These are phyloP conservation scores for Yamadazyma diospyri DNA, from an alignment of 1,139 yeast species.

Conservation along the genomic window DNA sequence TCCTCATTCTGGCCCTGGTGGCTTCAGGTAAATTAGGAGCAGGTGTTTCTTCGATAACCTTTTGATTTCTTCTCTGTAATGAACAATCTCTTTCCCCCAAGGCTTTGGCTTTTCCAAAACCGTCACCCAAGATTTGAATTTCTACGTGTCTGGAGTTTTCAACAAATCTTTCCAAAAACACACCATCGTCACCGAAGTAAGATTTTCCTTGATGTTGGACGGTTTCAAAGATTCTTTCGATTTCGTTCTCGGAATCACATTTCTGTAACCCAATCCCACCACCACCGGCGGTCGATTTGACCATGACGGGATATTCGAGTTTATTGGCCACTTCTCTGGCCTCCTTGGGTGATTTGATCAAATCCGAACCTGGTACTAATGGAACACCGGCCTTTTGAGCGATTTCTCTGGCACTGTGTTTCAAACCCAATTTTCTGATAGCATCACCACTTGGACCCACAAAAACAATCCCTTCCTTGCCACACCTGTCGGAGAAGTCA, in stretches of 20 bases:
- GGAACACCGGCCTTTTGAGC: constrained; percentile 90
- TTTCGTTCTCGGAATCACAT: constrained; percentile 77
- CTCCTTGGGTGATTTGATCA: constrained; percentile 65
- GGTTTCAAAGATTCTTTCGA: constrained; percentile 78
- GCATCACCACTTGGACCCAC: constrained; percentile 87
- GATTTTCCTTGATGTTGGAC: constrained; percentile 93
- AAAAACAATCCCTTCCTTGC: constrained; percentile 76
- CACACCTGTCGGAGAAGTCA: constrained; percentile 87
- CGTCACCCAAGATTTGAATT: constrained; percentile 95
- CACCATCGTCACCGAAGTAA: constrained; percentile 93
- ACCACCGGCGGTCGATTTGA: constrained; percentile 97
- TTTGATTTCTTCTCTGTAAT: constrained; percentile 93
- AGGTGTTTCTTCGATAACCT: constrained; percentile 94
- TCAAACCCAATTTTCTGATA: constrained; percentile 83
- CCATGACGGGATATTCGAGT: constrained; percentile 89
- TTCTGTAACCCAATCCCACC: constrained; percentile 98
- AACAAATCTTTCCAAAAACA: constrained; percentile 88
- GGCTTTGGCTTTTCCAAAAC: constrained; percentile 86
- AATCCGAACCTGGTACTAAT: constrained; percentile 89
- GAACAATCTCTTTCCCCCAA: constrained; percentile 98
- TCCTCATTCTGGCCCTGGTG: constrained; percentile 72
- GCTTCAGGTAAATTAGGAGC: constrained; percentile 87
- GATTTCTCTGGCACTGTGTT: constrained; percentile 93
- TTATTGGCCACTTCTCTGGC: constrained; percentile 75
- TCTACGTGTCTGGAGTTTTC: constrained; percentile 96